These are phyloP conservation scores for Helicocarpus griseus DNA, from an alignment of 2,329 filamentous ascomycete genomes.

Conservation along the genomic window DNA sequence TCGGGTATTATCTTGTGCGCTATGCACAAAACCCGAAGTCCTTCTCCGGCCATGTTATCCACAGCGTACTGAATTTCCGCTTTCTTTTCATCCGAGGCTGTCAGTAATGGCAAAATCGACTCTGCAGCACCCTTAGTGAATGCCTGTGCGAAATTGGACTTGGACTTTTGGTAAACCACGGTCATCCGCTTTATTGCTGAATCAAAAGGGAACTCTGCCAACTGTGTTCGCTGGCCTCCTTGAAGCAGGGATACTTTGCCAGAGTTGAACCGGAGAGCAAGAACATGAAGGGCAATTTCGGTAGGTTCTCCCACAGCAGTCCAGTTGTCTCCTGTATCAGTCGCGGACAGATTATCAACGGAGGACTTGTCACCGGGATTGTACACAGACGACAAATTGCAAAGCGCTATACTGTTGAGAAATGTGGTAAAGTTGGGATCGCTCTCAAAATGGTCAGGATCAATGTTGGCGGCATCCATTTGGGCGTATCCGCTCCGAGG, in stretches of 20 bases:
- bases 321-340: conserved; percentile 38
- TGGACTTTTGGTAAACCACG: conserved; percentile 43
- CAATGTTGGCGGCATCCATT: conserved; percentile 10
- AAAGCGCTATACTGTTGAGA: conserved; percentile 49
- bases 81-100: conserved; percentile 42
- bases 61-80: conserved; percentile 51
- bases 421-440: conserved; percentile 34
- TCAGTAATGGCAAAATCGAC: conserved; percentile 50
- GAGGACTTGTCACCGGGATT: conserved; percentile 20
- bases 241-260: conserved; percentile 40
- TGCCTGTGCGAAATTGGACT: conserved; percentile 7
- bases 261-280: conserved; percentile 52
- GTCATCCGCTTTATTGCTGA: conserved; percentile 62
- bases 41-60: conserved; percentile 51
- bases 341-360: conserved; percentile 6
- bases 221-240: conserved; percentile 37
- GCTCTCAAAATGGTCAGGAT: conserved; percentile 4
- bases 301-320: conserved; percentile 52
- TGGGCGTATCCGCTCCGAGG: conserved; percentile 35
- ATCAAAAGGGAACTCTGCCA: conserved; percentile 59
- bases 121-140: conserved; percentile 50
- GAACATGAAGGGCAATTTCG: conserved; percentile 60
- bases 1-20: conserved; percentile 22
- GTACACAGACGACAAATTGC: conserved; percentile 51
- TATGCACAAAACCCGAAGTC: conserved; percentile 48